Percentiles rank a stretch among this genome's conserved stretches.
Evolutionary conservation across 208 protist species (phyloP).

Genomic region (Trypanosoma lewisi): DNA sequence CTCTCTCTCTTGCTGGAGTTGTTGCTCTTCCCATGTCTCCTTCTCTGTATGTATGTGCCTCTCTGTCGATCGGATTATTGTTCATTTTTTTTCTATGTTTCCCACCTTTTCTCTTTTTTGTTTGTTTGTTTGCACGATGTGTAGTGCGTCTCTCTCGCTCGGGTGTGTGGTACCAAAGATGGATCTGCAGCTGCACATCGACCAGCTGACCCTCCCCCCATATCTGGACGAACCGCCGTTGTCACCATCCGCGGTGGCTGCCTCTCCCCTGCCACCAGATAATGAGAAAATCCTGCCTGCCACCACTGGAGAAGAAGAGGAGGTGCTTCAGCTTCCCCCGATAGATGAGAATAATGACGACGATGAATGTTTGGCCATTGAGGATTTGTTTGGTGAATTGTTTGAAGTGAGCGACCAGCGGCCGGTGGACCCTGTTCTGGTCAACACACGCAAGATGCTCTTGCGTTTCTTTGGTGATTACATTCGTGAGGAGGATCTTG

Average conservation of each 20-base stretch:
- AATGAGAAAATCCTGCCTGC: too few species aligned
- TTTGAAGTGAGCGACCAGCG: constrained; percentile 34
- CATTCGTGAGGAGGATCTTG: constrained; percentile 49
- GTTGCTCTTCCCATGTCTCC: not conserved
- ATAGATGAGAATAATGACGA: constrained; percentile 8
- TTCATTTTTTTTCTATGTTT: constrained; percentile 15
- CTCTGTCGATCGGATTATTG: not conserved
- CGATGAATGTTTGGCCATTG: constrained; percentile 28
- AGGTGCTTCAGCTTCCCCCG: not conserved
- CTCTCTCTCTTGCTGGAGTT: not conserved
- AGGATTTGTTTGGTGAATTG: constrained; percentile 62
- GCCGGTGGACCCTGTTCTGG: constrained; percentile 45
- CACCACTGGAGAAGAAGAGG: constrained; percentile 18
- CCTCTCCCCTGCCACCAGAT: not conserved
- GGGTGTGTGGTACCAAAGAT: not conserved
- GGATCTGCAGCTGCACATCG: constrained; percentile 21
- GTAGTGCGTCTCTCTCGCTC: not conserved
- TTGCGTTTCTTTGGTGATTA: constrained; percentile 45
- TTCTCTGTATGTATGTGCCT: constrained; percentile 5
- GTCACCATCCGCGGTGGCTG: not conserved
- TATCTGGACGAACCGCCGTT: not conserved
- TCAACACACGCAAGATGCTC: constrained; percentile 66
- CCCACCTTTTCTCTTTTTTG: constrained; percentile 23
- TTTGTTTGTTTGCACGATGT: constrained; percentile 1
- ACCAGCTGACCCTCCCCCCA: constrained; percentile 4